These are phyloP conservation scores for Rubia yunnanensis DNA, from an alignment of 257 asterid species.

Conservation along the genomic window DNA sequence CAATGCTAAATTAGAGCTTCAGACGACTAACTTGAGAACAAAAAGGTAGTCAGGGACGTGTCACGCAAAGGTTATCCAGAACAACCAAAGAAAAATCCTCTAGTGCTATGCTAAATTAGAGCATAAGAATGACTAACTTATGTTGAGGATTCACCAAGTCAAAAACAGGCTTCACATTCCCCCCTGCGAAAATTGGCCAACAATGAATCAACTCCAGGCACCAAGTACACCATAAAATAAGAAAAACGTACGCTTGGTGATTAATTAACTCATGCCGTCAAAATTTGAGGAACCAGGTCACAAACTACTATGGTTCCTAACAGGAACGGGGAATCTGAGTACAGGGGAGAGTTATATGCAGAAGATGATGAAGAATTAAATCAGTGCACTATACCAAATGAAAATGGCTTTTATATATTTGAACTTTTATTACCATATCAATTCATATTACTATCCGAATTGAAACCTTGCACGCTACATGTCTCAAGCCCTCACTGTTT, in stretches of 20 bases:
- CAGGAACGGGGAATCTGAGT: neutral
- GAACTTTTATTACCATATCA: neutral
- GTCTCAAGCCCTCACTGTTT: neutral
- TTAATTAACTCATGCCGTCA: neutral
- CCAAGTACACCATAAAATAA: neutral
- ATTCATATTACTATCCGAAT: neutral
- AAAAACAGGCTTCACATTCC: constrained; percentile 52
- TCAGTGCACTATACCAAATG: neutral
- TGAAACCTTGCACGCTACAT: neutral
- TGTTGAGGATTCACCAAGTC: constrained; percentile 96
- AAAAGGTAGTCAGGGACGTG: neutral
- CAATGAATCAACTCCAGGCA: neutral
- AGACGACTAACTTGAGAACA: constrained; percentile 22
- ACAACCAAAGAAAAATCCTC: neutral
- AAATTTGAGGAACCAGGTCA: neutral
- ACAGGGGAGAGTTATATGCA: neutral
- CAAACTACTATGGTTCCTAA: neutral
- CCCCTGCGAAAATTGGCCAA: constrained; percentile 36
- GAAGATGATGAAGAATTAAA: neutral
- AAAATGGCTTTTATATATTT: neutral
- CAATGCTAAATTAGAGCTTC: constrained; percentile 2
- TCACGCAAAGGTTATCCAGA: neutral
- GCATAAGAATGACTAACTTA: constrained; percentile 53
- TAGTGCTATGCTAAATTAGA: neutral
- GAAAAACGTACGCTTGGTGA: neutral